Conservation (phyloP, 2,329 filamentous ascomycete genomes). For the Claviceps paspali region DNA sequence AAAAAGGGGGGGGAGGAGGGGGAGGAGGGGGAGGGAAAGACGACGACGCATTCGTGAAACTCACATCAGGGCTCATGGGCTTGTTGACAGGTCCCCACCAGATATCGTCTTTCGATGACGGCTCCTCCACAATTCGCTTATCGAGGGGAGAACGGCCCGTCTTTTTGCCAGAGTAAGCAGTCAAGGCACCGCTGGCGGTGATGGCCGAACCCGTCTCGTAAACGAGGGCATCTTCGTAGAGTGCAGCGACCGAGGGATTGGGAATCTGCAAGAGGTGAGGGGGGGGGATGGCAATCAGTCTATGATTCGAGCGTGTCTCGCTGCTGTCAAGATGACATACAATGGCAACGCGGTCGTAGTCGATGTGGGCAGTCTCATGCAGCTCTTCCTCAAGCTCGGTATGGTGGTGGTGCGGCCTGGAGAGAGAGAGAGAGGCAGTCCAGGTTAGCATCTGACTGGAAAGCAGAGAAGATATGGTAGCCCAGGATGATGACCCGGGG, state of each 20-base stretch:
- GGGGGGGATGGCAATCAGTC: too few relatives aligned
- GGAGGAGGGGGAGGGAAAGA: background rate
- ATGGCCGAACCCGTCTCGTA: slow-evolving; percentile 98
- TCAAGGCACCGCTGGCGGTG: slow-evolving; percentile 86
- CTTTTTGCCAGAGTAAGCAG: slow-evolving; percentile 95
- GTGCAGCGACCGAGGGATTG: slow-evolving; percentile 86
- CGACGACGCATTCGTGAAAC: too few relatives aligned
- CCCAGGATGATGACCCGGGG: too few relatives aligned
- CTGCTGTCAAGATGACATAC: too few relatives aligned
- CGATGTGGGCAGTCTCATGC: slow-evolving; percentile 94
- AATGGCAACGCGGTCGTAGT: slow-evolving; percentile 97
- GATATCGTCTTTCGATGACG: slow-evolving; percentile 74
- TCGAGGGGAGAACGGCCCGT: slow-evolving; percentile 92
- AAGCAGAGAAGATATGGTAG: too few relatives aligned
- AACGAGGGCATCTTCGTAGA: slow-evolving; percentile 93
- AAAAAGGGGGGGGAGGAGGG: background rate
- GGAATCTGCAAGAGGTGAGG: too few relatives aligned
- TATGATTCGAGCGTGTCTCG: too few relatives aligned
- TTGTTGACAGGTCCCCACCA: slow-evolving; percentile 99
- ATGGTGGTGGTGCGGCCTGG: slow-evolving; percentile 70
- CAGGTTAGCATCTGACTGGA: too few relatives aligned
- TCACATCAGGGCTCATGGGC: slow-evolving; percentile 92
- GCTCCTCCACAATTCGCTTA: slow-evolving; percentile 93
- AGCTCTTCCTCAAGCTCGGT: slow-evolving; percentile 95
- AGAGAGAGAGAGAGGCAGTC: slow-evolving; percentile 9